phyloP scores from a whole-genome alignment of 2,329 filamentous ascomycete species.

The Diaporthe citri region DNA sequence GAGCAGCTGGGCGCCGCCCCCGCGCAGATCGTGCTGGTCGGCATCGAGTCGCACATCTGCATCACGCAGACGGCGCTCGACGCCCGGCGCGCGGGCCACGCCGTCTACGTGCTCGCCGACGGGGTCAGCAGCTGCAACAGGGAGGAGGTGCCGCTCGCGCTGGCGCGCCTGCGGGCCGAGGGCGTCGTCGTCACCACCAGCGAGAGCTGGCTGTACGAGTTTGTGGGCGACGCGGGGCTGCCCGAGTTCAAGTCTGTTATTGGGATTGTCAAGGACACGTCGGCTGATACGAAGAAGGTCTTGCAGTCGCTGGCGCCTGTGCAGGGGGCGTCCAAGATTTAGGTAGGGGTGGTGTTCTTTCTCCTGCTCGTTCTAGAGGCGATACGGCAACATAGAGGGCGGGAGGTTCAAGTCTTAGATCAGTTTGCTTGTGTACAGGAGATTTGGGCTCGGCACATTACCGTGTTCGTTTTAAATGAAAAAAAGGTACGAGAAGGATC shows the following conservation, averaged over 20 bases:
- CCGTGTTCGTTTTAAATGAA: accelerated
- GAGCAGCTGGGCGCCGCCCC: slow-evolving; percentile 48
- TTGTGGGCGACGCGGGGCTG: slow-evolving; percentile 83
- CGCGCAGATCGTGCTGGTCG: slow-evolving; percentile 79
- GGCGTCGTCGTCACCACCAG: slow-evolving; percentile 86
- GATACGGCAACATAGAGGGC: background rate
- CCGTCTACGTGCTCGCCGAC: slow-evolving; percentile 89
- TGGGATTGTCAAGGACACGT: slow-evolving; percentile 82
- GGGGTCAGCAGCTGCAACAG: slow-evolving; percentile 89
- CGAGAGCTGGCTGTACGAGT: slow-evolving; percentile 92
- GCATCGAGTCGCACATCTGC: slow-evolving; percentile 95
- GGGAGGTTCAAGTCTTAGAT: background rate
- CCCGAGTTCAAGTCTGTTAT: slow-evolving; percentile 80
- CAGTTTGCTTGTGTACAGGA: background rate
- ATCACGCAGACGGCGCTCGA: slow-evolving; percentile 93
- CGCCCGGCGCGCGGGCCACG: slow-evolving; percentile 79
- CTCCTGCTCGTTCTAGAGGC: background rate
- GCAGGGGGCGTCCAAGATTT: slow-evolving; percentile 62
- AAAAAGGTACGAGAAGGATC: background rate
- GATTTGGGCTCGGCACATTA: background rate
- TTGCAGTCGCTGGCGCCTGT: slow-evolving; percentile 73
- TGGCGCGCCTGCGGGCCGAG: slow-evolving; percentile 80
- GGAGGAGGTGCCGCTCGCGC: slow-evolving; percentile 83
- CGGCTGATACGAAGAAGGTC: slow-evolving; percentile 76
- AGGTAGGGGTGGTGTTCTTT: slow-evolving; percentile 44